These are phyloP conservation scores for Pleurotus giganteus DNA, from an alignment of 768 basidiomycete species.

Conservation along the genomic window DNA sequence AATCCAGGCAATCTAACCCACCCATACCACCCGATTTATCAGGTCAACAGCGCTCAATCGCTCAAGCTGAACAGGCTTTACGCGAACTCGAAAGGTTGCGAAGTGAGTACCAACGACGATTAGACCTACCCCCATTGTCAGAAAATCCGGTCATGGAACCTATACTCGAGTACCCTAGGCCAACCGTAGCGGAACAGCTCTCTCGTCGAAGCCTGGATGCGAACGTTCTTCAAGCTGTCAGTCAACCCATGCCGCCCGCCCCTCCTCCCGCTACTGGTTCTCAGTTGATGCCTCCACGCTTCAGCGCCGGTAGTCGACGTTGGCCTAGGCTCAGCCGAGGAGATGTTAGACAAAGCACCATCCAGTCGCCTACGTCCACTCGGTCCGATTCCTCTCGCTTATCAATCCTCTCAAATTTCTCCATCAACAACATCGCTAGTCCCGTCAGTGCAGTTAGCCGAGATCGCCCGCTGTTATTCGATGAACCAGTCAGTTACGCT, in stretches of 20 bases:
- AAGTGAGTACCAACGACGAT: constrained; percentile 2
- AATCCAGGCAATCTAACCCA: constrained; percentile 32
- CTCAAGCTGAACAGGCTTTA: constrained; percentile 11
- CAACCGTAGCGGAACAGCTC: constrained; percentile 2
- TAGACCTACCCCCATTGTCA: constrained; percentile 2
- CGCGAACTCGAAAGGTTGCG: constrained; percentile 7
- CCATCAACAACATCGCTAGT: constrained; percentile 36
- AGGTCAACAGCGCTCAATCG: constrained; percentile 3
- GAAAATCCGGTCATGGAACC: neutral
- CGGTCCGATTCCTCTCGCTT: constrained; percentile 27
- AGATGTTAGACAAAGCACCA: constrained; percentile 19
- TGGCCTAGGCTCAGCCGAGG: constrained; percentile 10
- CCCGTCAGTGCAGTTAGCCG: constrained; percentile 28
- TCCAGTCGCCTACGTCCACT: constrained; percentile 22
- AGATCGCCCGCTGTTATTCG: constrained; percentile 36
- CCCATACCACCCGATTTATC: constrained; percentile 18
- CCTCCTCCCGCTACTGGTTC: constrained; percentile 4
- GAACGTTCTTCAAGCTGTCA: neutral
- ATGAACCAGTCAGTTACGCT: constrained; percentile 37
- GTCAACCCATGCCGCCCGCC: neutral
- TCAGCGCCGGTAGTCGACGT: neutral
- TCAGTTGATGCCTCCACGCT: neutral
- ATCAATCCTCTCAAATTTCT: constrained; percentile 40
- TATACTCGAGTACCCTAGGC: constrained; percentile 6
- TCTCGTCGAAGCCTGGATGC: constrained; percentile 10